These are phyloP conservation scores for Neurospora sp. DNA, from an alignment of 2,329 filamentous ascomycete species.

Conservation along the genomic window DNA sequence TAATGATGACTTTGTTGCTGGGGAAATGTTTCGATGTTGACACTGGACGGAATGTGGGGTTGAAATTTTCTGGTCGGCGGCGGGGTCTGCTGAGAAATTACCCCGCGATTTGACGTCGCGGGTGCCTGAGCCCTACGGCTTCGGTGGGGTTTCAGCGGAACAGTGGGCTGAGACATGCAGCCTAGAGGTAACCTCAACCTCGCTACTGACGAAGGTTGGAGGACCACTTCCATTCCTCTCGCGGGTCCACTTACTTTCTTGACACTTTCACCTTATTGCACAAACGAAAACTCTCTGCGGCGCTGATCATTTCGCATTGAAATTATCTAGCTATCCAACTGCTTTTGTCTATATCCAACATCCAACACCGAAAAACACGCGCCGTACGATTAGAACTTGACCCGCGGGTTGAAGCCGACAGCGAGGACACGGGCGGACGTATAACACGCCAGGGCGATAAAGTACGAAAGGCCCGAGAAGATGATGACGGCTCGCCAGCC, in stretches of 20 bases:
- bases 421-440: conserved; percentile 24
- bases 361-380: neutral
- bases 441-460: conserved; percentile 24
- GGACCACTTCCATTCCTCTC: neutral
- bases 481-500: conserved; percentile 29
- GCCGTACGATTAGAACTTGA: conserved; percentile 16
- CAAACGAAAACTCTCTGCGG: neutral
- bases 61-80: conserved; percentile 8
- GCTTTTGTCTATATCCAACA: neutral
- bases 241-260: neutral
- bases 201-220: neutral
- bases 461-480: conserved; percentile 28
- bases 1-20: neutral
- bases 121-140: neutral
- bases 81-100: conserved; percentile 5
- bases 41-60: neutral
- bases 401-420: conserved; percentile 24
- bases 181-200: neutral
- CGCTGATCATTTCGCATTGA: neutral
- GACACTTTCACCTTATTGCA: neutral
- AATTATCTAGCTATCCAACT: neutral
- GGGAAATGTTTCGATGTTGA: neutral
- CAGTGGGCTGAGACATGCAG: neutral
- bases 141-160: neutral
- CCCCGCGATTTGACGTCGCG: neutral